Evolutionary conservation across 2,329 filamentous ascomycete species (phyloP).

Genomic region (Phialemoniopsis sp.): DNA sequence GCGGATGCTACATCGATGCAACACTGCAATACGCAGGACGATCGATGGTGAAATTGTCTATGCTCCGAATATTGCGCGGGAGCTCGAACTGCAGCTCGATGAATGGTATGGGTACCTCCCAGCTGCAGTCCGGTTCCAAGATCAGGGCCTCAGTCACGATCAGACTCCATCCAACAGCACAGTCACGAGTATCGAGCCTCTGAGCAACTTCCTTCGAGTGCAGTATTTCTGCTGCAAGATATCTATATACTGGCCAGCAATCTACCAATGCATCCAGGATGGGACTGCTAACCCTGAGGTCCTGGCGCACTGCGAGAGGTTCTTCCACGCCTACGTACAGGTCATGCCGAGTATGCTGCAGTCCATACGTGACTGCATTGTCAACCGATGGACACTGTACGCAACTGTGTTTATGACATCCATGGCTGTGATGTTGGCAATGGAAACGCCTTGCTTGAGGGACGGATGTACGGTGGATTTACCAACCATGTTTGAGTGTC

Average conservation of each 20-base stretch:
- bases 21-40: conserved; percentile 14
- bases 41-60: conserved; percentile 13
- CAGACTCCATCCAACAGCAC: no score
- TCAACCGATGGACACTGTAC: conserved; percentile 7
- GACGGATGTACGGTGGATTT: neutral
- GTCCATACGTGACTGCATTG: conserved; percentile 1
- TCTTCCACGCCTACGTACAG: conserved; percentile 1
- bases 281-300: neutral
- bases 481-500: neutral
- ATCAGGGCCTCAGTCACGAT: neutral
- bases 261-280: conserved; percentile 4
- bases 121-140: conserved; percentile 17
- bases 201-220: conserved; percentile 9
- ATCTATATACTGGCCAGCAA: conserved; percentile 23
- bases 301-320: neutral
- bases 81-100: conserved; percentile 25
- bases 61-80: conserved; percentile 20
- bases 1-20: conserved; percentile 23
- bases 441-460: neutral
- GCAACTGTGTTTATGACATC: conserved; percentile 4
- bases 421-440: neutral
- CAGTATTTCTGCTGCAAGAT: conserved; percentile 21
- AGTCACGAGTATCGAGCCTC: neutral
- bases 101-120: conserved; percentile 26
- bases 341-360: neutral